Evolutionary conservation across 495 filamentous ascomycete genomes (phyloP), one percentile per base, ranked within the genome.

Genomic region (Penicillium diatomitis): DNA sequence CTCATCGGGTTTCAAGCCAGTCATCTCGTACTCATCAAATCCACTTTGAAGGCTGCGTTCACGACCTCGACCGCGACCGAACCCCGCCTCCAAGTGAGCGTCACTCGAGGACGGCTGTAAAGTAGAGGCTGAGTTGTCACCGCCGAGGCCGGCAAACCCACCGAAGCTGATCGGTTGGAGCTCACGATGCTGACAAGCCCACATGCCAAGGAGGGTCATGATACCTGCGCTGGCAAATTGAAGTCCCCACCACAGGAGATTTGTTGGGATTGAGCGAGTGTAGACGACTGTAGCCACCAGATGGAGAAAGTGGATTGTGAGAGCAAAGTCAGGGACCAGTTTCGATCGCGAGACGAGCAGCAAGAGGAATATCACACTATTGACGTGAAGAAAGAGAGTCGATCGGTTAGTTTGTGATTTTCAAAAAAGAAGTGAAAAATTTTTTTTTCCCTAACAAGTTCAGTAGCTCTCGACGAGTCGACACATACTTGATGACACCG

Each of bases 151-250:
- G 3, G 90, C 91, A 62, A 71, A 63, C 8, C 83, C 86, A 3
- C 90, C 91, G 62, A 98, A 96, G 32, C 72, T 80, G 51, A 99
- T 96, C 5, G 92, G 92, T 56, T 79, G 73, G 45, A 99, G 66
- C 65, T 99, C 91, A 32, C 92, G 74, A 72, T 86, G 92, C 63
- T 81, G 86, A 63, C 92, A 99, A 6, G 81, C 83, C 86, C 92
- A 99, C 20, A 94, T 86, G 0, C 87, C 90, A 2, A 87, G 70
- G 12, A 65, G 74, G 0, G 79, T 82, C 77, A 91, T 90, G 30
- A 90, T 54, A 0, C 66, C 73, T 11, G 80, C 82, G 46, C 86
- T 88, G 31, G 71, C 73, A 12, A 72, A 65, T 69, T 95, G 88
- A 27, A 94, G 65, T 0, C 74, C 71, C 92, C 92, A 99, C 92